Conservation (phyloP, 148 eudicot species). For the Cornus florida region DNA sequence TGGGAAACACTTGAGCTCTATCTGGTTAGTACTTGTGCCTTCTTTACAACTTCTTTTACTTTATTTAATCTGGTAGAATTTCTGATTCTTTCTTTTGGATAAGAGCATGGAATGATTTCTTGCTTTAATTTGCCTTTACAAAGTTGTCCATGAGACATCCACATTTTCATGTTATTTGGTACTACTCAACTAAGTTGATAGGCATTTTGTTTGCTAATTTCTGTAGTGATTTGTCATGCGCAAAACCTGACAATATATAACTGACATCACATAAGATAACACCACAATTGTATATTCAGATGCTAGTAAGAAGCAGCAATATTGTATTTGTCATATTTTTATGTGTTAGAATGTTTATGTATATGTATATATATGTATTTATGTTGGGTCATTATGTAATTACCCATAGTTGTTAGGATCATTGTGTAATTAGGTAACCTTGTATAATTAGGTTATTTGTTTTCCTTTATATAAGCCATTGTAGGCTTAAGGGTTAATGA, state of each 20-base stretch:
- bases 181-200: neutral
- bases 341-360: no score
- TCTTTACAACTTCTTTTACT: constrained; percentile 4
- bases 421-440: no score
- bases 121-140: neutral
- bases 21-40: constrained; percentile 53
- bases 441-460: no score
- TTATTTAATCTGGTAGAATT: neutral
- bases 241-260: neutral
- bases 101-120: neutral
- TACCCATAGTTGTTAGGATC: no score
- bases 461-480: no score
- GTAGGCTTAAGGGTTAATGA: no score
- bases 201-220: constrained; percentile 4
- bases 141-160: neutral
- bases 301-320: no score
- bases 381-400: no score
- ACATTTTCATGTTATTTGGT: neutral
- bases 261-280: neutral
- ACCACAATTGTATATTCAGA: no score
- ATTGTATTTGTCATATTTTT: no score
- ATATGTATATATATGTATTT: no score
- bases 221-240: neutral
- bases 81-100: neutral
- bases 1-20: constrained; percentile 91